Percentiles rank a stretch among this genome's conserved stretches.
Conservation (phyloP, 352 stramenopile genomes). For the Pythium scleroteichum region DNA sequence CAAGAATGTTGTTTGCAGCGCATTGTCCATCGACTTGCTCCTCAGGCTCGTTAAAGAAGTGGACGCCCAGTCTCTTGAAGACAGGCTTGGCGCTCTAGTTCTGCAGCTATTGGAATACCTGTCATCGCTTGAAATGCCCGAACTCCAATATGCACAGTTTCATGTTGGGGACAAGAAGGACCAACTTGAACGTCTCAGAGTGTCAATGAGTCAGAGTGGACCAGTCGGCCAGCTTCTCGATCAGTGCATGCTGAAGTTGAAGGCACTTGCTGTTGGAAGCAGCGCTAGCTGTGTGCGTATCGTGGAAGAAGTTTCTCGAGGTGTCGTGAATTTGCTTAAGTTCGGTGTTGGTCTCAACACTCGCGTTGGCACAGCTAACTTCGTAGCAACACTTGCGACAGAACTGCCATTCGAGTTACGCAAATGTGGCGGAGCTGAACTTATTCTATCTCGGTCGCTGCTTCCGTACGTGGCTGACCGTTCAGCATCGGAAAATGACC, state of each 20-base stretch:
- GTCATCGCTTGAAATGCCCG: conserved; percentile 81
- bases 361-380: conserved; percentile 76
- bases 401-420: conserved; percentile 76
- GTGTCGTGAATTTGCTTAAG: conserved; percentile 57
- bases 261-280: conserved; percentile 39
- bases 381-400: conserved; percentile 61
- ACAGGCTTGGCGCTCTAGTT: conserved; percentile 54
- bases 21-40: conserved; percentile 71
- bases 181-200: conserved; percentile 72
- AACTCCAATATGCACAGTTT: conserved; percentile 85
- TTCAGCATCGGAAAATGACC: conserved; percentile 66
- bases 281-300: conserved; percentile 42
- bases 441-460: conserved; percentile 55
- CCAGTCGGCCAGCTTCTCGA: conserved; percentile 75
- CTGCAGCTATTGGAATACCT: conserved; percentile 76
- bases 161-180: conserved; percentile 81
- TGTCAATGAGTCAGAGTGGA: conserved; percentile 73
- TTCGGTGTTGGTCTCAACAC: conserved; percentile 84
- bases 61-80: conserved; percentile 49
- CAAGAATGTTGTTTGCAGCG: conserved; percentile 65
- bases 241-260: conserved; percentile 54
- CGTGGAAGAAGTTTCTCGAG: conserved; percentile 51
- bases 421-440: conserved; percentile 59
- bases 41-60: conserved; percentile 72
- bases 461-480: conserved; percentile 59